Percentiles rank a stretch among this genome's conserved stretches.
phyloP scores from a whole-genome alignment of 225 moss, liverwort and hornwort species.

The Straminergon stramineum region DNA sequence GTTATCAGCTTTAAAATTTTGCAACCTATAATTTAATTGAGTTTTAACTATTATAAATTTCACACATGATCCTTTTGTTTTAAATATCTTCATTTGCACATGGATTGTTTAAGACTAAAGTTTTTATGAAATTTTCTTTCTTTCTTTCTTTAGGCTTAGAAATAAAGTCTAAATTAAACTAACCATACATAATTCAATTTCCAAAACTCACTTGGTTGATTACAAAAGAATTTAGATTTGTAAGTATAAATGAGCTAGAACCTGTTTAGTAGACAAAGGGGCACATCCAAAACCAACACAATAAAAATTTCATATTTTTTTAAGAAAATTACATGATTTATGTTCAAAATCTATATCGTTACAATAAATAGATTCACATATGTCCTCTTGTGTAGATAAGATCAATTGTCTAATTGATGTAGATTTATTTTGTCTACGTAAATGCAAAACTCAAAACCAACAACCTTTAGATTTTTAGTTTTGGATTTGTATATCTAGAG shows the following conservation, averaged over 20 bases:
- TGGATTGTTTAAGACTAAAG: no score
- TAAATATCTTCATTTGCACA: no score
- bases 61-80: no score
- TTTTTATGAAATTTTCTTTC: no score
- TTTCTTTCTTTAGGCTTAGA: no score
- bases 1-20: no score
- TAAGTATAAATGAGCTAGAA: background rate
- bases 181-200: background rate
- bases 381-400: background rate
- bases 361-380: background rate
- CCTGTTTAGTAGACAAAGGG: no score
- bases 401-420: background rate
- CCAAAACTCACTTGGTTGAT: accelerated
- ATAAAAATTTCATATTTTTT: background rate
- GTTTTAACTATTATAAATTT: no score
- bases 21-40: no score
- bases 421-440: background rate
- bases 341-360: background rate
- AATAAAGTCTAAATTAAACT: background rate
- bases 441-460: background rate
- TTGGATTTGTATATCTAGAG: background rate
- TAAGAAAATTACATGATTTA: background rate
- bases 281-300: background rate
- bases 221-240: background rate
- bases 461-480: background rate